phyloP scores from a whole-genome alignment of 208 protist genomes.

The Herpetomonas tarakana region DNA sequence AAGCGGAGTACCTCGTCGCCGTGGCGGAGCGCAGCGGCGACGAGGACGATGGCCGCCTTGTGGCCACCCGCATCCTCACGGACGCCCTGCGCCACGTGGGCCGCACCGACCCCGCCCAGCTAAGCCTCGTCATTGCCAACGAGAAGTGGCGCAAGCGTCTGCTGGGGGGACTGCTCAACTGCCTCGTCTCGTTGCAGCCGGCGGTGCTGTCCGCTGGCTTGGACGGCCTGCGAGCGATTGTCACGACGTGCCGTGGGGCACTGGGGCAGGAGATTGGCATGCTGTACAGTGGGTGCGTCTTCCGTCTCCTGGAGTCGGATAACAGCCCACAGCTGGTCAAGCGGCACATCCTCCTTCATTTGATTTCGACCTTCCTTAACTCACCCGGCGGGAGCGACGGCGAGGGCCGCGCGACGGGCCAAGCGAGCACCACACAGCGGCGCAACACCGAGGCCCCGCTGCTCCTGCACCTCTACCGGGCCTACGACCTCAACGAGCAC shows the following conservation, averaged over 20 bases:
- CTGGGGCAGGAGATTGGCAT: constrained; percentile 87
- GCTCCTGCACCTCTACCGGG: constrained; percentile 64
- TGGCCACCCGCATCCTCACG: constrained; percentile 58
- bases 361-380: constrained; percentile 67
- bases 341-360: constrained; percentile 77
- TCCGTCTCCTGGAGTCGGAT: constrained; percentile 89
- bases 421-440: neutral
- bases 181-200: constrained; percentile 77
- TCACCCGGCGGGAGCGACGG: constrained; percentile 3
- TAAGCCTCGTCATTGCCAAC: constrained; percentile 30
- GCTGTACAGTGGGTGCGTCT: constrained; percentile 90
- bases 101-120: constrained; percentile 22
- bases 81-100: constrained; percentile 47
- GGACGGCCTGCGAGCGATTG: constrained; percentile 83
- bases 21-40: constrained; percentile 69
- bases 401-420: neutral
- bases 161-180: constrained; percentile 85
- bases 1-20: constrained; percentile 60
- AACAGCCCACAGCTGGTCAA: constrained; percentile 87
- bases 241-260: constrained; percentile 30
- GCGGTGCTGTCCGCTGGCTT: constrained; percentile 88
- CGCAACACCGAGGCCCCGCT: constrained; percentile 24
- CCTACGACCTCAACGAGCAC: constrained; percentile 81
- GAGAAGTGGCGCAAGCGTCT: constrained; percentile 68
- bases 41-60: constrained; percentile 57